phyloP scores from a whole-genome alignment of 805 yeast genomes.

The Ogataea paradorogensis region DNA sequence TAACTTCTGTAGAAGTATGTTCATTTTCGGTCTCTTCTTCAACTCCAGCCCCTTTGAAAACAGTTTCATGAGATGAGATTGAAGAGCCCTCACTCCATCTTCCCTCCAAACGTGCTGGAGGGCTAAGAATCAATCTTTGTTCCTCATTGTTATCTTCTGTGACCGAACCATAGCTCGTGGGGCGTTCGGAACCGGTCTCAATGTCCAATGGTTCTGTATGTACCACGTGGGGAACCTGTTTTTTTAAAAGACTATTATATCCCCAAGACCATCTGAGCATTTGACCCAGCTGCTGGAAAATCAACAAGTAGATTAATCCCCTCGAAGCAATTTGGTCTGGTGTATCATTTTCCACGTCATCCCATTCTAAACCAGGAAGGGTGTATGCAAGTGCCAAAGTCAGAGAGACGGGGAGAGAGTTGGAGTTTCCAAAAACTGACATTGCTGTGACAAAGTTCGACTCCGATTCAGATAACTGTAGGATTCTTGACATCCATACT shows the following conservation, averaged over 20 bases:
- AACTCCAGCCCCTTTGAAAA: conserved; percentile 11
- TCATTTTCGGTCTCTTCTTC: conserved; percentile 10
- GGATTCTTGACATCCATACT: conserved; percentile 45
- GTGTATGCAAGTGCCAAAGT: conserved; percentile 77
- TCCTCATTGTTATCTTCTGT: conserved; percentile 12
- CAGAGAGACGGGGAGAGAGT: conserved; percentile 89
- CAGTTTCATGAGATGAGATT: conserved; percentile 20
- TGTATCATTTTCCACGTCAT: conserved; percentile 61
- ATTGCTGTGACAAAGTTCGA: conserved; percentile 91
- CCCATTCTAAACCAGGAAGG: conserved; percentile 74
- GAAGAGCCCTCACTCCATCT: conserved; percentile 30
- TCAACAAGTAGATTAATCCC: conserved; percentile 69
- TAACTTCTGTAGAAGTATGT: background rate
- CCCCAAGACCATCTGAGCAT: conserved; percentile 88
- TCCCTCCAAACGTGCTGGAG: conserved; percentile 8
- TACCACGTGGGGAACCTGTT: conserved; percentile 39
- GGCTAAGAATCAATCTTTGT: background rate
- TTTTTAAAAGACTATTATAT: conserved; percentile 63
- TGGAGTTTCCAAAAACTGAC: conserved; percentile 96
- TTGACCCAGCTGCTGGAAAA: conserved; percentile 82
- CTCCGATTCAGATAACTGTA: conserved; percentile 69
- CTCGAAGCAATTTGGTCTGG: conserved; percentile 73
- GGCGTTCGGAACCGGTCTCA: conserved; percentile 13
- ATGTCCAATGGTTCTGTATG: conserved; percentile 13
- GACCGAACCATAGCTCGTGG: conserved; percentile 18